phyloP scores from a whole-genome alignment of 1,284 basidiomycete genomes.

The Papiliotrema laurentii region DNA sequence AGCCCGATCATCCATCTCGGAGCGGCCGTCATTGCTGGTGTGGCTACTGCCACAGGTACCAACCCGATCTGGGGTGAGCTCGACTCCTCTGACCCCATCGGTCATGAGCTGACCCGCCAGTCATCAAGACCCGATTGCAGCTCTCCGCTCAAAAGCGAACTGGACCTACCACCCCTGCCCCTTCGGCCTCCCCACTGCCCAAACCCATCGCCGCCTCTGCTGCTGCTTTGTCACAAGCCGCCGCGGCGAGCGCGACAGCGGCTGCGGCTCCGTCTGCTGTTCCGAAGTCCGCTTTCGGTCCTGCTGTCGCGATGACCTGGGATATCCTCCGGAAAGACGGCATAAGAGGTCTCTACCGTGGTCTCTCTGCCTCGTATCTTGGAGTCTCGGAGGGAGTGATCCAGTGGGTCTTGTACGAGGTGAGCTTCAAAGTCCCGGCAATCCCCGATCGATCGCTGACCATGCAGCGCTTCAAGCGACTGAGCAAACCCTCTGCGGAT shows the following conservation, averaged over 20 bases:
- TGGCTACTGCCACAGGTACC: constrained; percentile 82
- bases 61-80: constrained; percentile 82
- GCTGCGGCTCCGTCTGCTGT: constrained; percentile 17
- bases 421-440: too few relatives aligned
- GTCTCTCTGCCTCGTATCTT: constrained; percentile 88
- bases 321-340: constrained; percentile 79
- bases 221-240: constrained; percentile 14
- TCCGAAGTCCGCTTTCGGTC: constrained; percentile 13
- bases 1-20: constrained; percentile 78
- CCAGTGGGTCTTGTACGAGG: constrained; percentile 95
- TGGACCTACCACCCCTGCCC: constrained; percentile 1
- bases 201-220: constrained; percentile 27
- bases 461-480: constrained; percentile 37
- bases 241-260: constrained; percentile 9
- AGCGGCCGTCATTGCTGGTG: constrained; percentile 75
- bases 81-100: neutral
- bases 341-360: constrained; percentile 85
- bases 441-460: too few relatives aligned
- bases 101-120: constrained; percentile 38
- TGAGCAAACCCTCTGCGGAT: constrained; percentile 11
- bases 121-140: constrained; percentile 93
- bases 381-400: constrained; percentile 97
- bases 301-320: constrained; percentile 54
- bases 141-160: constrained; percentile 42
- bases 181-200: constrained; percentile 10